Percentiles rank a stretch among this genome's conserved stretches.
Evolutionary conservation across 306 rosid species (phyloP).

Genomic region (Ceratonia siliqua): DNA sequence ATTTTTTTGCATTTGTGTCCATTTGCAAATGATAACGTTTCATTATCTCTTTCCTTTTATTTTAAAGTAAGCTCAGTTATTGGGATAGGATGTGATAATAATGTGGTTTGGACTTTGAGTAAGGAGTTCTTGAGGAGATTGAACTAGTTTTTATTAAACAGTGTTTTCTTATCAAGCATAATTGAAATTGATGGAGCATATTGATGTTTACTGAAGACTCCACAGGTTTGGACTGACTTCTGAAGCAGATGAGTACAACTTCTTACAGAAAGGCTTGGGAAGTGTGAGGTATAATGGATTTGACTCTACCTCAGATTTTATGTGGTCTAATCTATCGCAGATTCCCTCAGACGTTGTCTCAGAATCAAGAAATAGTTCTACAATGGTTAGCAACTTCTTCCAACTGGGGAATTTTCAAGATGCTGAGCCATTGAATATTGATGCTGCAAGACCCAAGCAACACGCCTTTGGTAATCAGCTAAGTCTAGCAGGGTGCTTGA

Average conservation of each 20-base stretch:
- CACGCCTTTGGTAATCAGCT: slow-evolving; percentile 44
- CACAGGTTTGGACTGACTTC: slow-evolving; percentile 48
- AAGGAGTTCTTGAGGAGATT: not conserved
- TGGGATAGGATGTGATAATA: not conserved
- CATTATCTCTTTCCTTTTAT: not conserved
- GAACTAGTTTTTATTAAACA: not conserved
- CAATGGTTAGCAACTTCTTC: slow-evolving; percentile 43
- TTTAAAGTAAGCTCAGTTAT: not conserved
- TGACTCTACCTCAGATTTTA: slow-evolving; percentile 48
- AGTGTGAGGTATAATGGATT: slow-evolving; percentile 46
- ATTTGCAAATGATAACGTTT: slow-evolving; percentile 6
- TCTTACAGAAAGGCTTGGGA: slow-evolving; percentile 54
- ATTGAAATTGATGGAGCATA: not conserved
- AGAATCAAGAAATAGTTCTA: slow-evolving; percentile 45
- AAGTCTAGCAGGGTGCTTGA: slow-evolving; percentile 39
- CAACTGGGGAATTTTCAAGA: slow-evolving; percentile 45
- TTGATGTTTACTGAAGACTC: slow-evolving; percentile 33
- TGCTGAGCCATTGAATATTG: slow-evolving; percentile 39
- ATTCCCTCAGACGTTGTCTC: slow-evolving; percentile 43
- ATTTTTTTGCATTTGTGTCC: slow-evolving; percentile 6
- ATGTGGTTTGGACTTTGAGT: not conserved
- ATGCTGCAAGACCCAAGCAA: slow-evolving; percentile 48
- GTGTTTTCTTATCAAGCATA: slow-evolving; percentile 16
- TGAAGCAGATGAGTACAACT: slow-evolving; percentile 50
- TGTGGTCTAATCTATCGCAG: slow-evolving; percentile 53